Conservation (phyloP, 148 eudicot species). For the Spergularia marina region DNA sequence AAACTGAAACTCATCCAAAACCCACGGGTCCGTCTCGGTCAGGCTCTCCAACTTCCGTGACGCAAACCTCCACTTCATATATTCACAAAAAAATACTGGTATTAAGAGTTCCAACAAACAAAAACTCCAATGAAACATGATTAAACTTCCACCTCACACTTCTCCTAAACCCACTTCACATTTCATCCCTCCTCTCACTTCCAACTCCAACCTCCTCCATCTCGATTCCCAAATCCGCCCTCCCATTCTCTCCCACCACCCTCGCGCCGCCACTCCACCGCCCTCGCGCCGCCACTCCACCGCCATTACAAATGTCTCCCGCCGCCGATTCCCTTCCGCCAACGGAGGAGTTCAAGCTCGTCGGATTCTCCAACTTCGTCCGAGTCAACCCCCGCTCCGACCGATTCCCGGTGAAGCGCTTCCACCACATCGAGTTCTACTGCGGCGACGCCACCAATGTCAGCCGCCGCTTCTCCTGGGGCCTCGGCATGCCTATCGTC, state of each 20-base stretch:
- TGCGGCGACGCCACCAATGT: constrained; percentile 75
- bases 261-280: background rate
- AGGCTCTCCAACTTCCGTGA: too few species aligned
- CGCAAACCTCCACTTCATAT: too few species aligned
- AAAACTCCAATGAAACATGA: background rate
- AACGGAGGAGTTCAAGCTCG: constrained; percentile 39
- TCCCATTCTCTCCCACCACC: constrained; percentile 11
- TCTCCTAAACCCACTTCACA: background rate
- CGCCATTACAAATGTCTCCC: background rate
- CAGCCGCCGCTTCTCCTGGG: constrained; percentile 76
- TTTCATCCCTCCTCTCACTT: background rate
- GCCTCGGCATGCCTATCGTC: constrained; percentile 75
- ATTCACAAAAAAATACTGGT: too few species aligned
- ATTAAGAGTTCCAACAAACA: too few species aligned
- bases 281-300: background rate
- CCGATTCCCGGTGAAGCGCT: constrained; percentile 49
- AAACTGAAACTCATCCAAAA: too few species aligned
- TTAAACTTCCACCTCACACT: constrained; percentile 7
- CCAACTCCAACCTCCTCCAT: background rate
- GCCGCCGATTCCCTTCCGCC: background rate
- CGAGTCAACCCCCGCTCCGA: constrained; percentile 68
- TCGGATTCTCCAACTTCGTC: constrained; percentile 54
- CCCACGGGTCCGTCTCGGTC: background rate
- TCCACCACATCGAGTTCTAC: constrained; percentile 90
- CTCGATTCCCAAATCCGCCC: background rate